Base-by-base conservation (phyloP, 305 asterid genomes). In the Fraxinus platypoda region DNA sequence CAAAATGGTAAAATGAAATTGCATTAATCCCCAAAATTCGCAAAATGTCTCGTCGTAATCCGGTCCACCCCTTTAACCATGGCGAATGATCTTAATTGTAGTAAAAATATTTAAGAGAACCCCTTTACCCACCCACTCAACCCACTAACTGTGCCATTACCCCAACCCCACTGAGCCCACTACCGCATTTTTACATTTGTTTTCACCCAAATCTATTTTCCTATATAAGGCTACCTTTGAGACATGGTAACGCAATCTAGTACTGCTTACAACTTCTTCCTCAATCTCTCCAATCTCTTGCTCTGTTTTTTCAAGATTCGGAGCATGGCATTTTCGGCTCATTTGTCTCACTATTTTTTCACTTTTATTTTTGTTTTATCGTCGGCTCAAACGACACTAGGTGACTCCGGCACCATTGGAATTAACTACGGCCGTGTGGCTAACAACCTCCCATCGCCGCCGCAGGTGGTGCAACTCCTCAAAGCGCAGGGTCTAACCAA, bases 401-500 rank as follows among this genome's bases (percentile, higher is more conserved):
- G 80, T 37, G 77, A 80, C 73, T 17, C 87, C 33, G 94, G 93
- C 80, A 41, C 86, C n/a, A 7, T 92, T 19, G 96, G 93, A 6
- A 74, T 93, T 7, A 92, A 92, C 90, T 93, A 93, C 79, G 97
- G 97, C 81, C 93, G 96, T 6, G 23, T 93, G 57, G 97, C 96
- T 12, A 21, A 92, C 80, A 21, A 93, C 76, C 94, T 93, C 25
- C 97, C 97, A 0, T 74, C 92, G 11, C 94, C 97, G 17, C 1
- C 83, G 5, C 77, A 89, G 35, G 97, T 92, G 1, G 92, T 88
- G 23, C 82, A 89, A 59, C 93, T 93, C 83, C 93, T 93, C 72
- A 86, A 88, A 64, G n/a, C 89, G 0, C 87, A 84, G 38, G 93
- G 94, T n/a, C 21, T 93, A 49, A 83, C 83, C n/a, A 83, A 83